Evolutionary conservation across 1,284 basidiomycete species (phyloP).

Genomic region (Lentinus polychrous): DNA sequence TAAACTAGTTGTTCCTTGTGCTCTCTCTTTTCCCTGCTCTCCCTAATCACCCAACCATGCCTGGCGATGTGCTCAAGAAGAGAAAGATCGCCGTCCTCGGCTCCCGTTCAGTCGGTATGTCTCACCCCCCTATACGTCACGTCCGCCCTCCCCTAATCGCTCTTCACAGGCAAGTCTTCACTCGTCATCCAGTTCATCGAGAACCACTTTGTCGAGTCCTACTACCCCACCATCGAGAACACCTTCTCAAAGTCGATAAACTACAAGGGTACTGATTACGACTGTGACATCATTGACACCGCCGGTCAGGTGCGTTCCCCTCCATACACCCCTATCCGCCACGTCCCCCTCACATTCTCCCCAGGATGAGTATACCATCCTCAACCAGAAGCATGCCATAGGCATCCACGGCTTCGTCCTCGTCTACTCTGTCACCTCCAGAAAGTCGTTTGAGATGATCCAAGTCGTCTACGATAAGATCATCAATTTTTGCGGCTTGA

Average conservation of each 20-base stretch:
- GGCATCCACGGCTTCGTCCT: slow-evolving; percentile 84
- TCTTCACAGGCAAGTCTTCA: slow-evolving; percentile 65
- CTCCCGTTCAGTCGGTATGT: slow-evolving; percentile 73
- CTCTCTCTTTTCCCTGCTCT: slow-evolving; percentile 11
- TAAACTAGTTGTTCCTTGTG: slow-evolving; percentile 8
- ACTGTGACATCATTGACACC: slow-evolving; percentile 98
- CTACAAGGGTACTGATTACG: slow-evolving; percentile 81
- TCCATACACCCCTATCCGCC: slow-evolving; percentile 8
- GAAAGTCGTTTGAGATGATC: slow-evolving; percentile 94
- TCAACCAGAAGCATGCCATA: slow-evolving; percentile 78
- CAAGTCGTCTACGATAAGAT: slow-evolving; percentile 98
- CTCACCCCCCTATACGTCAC: slow-evolving; percentile 14
- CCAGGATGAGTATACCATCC: slow-evolving; percentile 82
- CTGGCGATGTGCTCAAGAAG: slow-evolving; percentile 65
- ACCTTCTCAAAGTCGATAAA: slow-evolving; percentile 83
- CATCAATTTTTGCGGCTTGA: slow-evolving; percentile 86
- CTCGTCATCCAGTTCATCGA: slow-evolving; percentile 72
- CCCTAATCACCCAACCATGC: slow-evolving; percentile 28
- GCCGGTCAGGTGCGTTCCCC: slow-evolving; percentile 74
- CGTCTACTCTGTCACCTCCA: slow-evolving; percentile 92
- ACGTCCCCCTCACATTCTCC: slow-evolving; percentile 6
- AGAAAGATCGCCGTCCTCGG: slow-evolving; percentile 82
- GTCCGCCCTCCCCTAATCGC: slow-evolving; percentile 8
- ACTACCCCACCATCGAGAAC: slow-evolving; percentile 94
- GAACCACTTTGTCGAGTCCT: slow-evolving; percentile 66